phyloP scores from a whole-genome alignment of 441 rosid species.

The Adansonia rubrostipa region DNA sequence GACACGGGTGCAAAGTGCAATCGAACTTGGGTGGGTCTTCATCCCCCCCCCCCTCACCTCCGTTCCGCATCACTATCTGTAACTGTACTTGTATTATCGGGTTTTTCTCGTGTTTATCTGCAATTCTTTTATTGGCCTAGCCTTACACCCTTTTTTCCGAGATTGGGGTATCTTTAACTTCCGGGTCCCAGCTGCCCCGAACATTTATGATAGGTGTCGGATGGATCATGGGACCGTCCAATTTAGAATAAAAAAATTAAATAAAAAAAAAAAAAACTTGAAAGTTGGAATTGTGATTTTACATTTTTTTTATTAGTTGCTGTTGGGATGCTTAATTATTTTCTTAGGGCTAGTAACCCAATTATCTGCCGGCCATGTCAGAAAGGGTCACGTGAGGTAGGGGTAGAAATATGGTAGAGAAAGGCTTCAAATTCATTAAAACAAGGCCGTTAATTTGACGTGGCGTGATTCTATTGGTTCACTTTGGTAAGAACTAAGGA shows the following conservation, averaged over 20 bases:
- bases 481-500: not conserved
- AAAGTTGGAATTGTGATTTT: not conserved
- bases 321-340: not conserved
- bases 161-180: not conserved
- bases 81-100: not conserved
- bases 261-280: not conserved
- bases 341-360: not conserved
- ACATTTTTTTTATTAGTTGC: not conserved
- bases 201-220: not conserved
- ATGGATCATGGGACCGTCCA: not conserved
- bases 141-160: not conserved
- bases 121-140: not conserved
- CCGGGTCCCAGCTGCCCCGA: not conserved
- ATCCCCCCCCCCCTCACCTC: no score
- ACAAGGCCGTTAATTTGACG: not conserved
- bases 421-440: no score
- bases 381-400: constrained; percentile 29
- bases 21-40: not conserved
- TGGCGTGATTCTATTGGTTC: constrained; percentile 14
- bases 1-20: not conserved
- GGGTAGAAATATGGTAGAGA: no score
- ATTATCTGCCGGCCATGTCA: constrained; percentile 39
- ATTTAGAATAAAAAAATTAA: not conserved
- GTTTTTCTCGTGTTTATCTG: constrained; percentile 16
- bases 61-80: not conserved